Evolutionary conservation across 192 early-diverging fungal genomes (phyloP).

Genomic region (Gamsiella multidivaricata): DNA sequence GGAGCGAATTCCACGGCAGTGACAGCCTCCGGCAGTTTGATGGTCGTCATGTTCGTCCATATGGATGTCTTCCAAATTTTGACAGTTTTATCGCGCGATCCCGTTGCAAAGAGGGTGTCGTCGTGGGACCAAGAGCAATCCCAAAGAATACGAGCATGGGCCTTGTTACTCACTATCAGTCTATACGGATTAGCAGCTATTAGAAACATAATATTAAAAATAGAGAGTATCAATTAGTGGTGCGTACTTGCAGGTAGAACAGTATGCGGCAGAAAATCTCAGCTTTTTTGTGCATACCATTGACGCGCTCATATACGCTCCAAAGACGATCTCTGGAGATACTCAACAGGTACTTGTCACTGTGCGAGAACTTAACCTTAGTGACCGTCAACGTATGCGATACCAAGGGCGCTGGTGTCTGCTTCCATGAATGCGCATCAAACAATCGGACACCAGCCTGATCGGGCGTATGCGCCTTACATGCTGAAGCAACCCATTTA

Average conservation of each 20-base stretch:
- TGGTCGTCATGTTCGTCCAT: constrained; percentile 63
- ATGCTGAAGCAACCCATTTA: constrained; percentile 76
- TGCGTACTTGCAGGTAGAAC: not conserved
- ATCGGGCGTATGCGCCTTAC: constrained; percentile 75
- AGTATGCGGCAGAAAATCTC: not conserved
- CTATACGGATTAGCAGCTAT: constrained; percentile 63
- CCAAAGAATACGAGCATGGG: constrained; percentile 96
- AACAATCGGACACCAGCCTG: constrained; percentile 82
- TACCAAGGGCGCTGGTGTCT: constrained; percentile 63
- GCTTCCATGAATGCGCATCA: constrained; percentile 76
- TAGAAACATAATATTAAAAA: not conserved
- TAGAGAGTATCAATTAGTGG: not conserved
- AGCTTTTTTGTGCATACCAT: constrained; percentile 50
- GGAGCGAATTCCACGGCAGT: constrained; percentile 88
- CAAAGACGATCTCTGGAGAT: constrained; percentile 91
- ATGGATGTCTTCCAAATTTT: constrained; percentile 74
- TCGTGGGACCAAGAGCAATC: constrained; percentile 85
- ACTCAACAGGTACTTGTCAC: constrained; percentile 76
- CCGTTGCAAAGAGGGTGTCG: constrained; percentile 86
- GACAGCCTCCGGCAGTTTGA: constrained; percentile 84
- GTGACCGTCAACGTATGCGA: constrained; percentile 90
- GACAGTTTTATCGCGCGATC: constrained; percentile 91
- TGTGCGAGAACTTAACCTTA: constrained; percentile 80
- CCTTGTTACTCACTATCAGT: constrained; percentile 70
- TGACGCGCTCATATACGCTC: constrained; percentile 77